Conservation (phyloP, 768 basidiomycete species). For the Melanogaster broomeanus region DNA sequence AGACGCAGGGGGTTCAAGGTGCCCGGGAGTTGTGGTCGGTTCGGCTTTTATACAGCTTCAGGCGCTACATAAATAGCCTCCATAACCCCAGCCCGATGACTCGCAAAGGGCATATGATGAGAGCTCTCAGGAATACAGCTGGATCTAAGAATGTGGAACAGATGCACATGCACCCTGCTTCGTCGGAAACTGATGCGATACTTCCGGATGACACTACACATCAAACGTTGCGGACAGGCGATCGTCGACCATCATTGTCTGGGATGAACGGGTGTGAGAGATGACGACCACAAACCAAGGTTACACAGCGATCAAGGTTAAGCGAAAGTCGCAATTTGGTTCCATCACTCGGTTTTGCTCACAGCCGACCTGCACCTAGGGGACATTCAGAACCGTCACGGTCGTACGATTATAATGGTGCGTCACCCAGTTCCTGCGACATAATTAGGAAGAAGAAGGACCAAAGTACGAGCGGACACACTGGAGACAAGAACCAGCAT, state of each 20-base stretch:
- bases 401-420: neutral
- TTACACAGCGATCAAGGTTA: too few relatives aligned
- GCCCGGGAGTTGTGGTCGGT: neutral
- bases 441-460: neutral
- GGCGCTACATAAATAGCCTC: slow-evolving; percentile 5
- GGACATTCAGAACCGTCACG: neutral
- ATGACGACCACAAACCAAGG: too few relatives aligned
- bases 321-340: too few relatives aligned
- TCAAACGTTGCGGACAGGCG: too few relatives aligned
- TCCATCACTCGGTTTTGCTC: too few relatives aligned
- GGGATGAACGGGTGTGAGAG: too few relatives aligned
- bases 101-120: slow-evolving; percentile 8
- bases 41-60: slow-evolving; percentile 1
- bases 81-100: neutral
- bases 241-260: too few relatives aligned
- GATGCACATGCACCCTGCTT: neutral
- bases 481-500: neutral
- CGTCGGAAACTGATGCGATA: neutral
- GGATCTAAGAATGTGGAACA: neutral
- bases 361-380: neutral
- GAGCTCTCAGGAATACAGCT: neutral
- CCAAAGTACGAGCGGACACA: neutral
- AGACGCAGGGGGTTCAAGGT: neutral
- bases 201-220: too few relatives aligned
- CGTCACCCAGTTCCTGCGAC: neutral